These are phyloP conservation scores for Cucumis hystrix DNA, from an alignment of 306 rosid species.

Conservation along the genomic window DNA sequence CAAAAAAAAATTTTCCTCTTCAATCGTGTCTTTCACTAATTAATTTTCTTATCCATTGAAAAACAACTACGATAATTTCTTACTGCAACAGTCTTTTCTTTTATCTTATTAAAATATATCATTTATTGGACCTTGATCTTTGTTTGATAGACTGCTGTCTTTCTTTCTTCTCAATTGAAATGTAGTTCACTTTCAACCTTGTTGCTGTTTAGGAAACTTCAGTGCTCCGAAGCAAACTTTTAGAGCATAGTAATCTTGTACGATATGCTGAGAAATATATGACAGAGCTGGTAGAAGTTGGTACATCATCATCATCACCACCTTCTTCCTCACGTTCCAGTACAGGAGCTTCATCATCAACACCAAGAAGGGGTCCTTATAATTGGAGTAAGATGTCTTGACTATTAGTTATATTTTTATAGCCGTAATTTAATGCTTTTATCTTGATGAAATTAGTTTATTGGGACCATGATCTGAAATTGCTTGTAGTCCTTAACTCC, in stretches of 20 bases:
- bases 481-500: neutral
- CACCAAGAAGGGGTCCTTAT: slow-evolving; percentile 47
- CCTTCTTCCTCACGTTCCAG: slow-evolving; percentile 33
- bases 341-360: slow-evolving; percentile 37
- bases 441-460: neutral
- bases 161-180: neutral
- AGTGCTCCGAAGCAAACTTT: slow-evolving; percentile 46
- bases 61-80: neutral
- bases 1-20: neutral
- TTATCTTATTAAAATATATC: neutral
- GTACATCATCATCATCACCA: slow-evolving; percentile 18
- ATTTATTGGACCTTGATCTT: neutral
- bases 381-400: slow-evolving; percentile 45
- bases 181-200: neutral
- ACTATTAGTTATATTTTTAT: neutral
- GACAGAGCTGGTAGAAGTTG: slow-evolving; percentile 37
- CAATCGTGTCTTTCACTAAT: neutral
- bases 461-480: neutral
- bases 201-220: slow-evolving; percentile 59
- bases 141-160: neutral
- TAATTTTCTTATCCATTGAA: neutral
- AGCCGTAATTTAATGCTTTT: neutral
- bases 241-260: slow-evolving; percentile 57
- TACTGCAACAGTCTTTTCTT: neutral
- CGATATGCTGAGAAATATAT: slow-evolving; percentile 51